phyloP scores from a whole-genome alignment of 2,329 filamentous ascomycete genomes.

The Celoporthe dispersa region DNA sequence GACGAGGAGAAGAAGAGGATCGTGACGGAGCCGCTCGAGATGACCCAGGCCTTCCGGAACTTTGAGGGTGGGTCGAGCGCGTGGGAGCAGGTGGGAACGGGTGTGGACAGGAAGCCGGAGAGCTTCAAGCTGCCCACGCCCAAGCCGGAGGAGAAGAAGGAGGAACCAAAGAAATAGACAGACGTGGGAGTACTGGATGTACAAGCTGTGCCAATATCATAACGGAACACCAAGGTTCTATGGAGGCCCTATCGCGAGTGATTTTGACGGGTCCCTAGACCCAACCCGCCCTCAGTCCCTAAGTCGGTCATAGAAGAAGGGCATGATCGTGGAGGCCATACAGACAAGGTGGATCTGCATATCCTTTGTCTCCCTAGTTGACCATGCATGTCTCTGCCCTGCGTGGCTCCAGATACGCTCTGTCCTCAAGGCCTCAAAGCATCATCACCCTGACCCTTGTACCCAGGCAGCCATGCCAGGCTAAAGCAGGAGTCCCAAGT shows the following conservation, averaged over 20 bases:
- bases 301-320: not conserved
- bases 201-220: conserved; percentile 36
- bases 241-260: not conserved
- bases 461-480: not conserved
- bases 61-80: conserved; percentile 86
- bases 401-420: not conserved
- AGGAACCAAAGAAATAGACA: conserved; percentile 87
- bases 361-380: not conserved
- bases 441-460: not conserved
- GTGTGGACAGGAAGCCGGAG: conserved; percentile 80
- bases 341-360: not conserved
- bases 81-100: conserved; percentile 69
- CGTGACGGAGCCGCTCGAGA: conserved; percentile 94
- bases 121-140: conserved; percentile 92
- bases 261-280: not conserved
- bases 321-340: not conserved
- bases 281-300: too few species aligned
- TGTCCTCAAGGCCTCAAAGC: not conserved
- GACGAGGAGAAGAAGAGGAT: conserved; percentile 99
- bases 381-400: not conserved
- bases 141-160: conserved; percentile 90
- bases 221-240: not conserved
- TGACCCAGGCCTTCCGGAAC: conserved; percentile 98
- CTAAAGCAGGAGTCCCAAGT: not conserved
- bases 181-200: conserved; percentile 33